phyloP scores from a whole-genome alignment of 163 green algal genomes.

The Prototheca wickerhamii region DNA sequence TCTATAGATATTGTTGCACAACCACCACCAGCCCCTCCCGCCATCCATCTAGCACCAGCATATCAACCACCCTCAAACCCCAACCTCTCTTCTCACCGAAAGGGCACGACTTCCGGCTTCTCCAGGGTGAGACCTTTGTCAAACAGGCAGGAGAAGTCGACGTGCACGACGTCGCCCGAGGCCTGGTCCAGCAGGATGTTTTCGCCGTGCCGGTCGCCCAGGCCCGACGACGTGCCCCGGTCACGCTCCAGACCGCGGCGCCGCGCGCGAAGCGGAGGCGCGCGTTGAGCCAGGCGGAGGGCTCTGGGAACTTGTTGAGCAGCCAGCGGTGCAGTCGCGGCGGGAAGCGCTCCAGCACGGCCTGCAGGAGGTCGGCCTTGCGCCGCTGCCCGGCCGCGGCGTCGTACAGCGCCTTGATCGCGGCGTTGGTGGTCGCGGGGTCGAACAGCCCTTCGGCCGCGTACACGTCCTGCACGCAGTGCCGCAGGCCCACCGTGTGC shows the following conservation, averaged over 20 bases:
- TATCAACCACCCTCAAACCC: neutral
- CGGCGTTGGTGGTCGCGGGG: conserved; percentile 26
- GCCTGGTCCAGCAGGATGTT: conserved; percentile 86
- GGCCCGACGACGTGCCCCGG: conserved; percentile 29
- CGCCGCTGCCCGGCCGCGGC: neutral
- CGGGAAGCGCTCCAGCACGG: conserved; percentile 61
- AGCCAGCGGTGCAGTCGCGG: conserved; percentile 81
- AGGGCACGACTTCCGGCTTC: conserved; percentile 90
- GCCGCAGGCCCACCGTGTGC: conserved; percentile 55
- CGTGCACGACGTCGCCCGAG: conserved; percentile 78
- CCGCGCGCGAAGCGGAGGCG: conserved; percentile 70
- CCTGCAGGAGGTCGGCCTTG: conserved; percentile 30
- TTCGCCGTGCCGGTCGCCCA: conserved; percentile 92
- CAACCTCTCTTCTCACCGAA: conserved; percentile 46
- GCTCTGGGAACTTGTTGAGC: conserved; percentile 69
- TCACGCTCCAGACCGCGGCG: conserved; percentile 86
- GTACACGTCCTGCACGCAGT: conserved; percentile 57
- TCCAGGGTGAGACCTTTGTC: conserved; percentile 72
- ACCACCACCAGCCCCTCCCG: neutral
- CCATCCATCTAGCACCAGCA: neutral
- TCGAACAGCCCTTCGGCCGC: conserved; percentile 39
- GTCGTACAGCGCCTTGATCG: conserved; percentile 59
- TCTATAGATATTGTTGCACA: neutral
- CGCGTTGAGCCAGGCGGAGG: conserved; percentile 73
- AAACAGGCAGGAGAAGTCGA: conserved; percentile 98